A percentile compares a stretch with the other conserved stretches of the same genome.
phyloP scores from a whole-genome alignment of 2,329 filamentous ascomycete species.

The Zasmidium angulare region DNA sequence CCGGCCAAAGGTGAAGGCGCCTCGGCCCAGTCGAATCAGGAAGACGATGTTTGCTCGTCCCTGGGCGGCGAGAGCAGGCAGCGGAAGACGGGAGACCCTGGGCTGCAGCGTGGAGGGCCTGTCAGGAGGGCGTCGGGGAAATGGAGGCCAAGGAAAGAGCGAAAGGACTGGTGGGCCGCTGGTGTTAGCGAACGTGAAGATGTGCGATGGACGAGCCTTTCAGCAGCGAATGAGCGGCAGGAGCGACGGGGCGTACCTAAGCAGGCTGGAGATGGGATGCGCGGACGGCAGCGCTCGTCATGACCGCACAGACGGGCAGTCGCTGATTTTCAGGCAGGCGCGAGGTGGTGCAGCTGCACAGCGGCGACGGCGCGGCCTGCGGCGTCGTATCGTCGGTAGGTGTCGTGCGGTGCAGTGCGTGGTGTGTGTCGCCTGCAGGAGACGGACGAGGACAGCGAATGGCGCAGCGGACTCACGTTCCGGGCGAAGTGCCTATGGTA shows the following conservation, averaged over 20 bases:
- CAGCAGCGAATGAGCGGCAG: slow-evolving; percentile 4
- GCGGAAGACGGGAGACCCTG: not conserved
- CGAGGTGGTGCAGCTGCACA: not conserved
- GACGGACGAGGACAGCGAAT: not conserved
- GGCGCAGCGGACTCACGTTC: no score
- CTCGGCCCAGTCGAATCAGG: slow-evolving; percentile 1
- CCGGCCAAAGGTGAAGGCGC: not conserved
- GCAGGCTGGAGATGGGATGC: not conserved
- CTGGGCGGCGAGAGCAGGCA: slow-evolving; percentile 1
- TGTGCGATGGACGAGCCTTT: not conserved
- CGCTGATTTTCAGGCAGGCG: no score
- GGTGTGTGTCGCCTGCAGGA: not conserved
- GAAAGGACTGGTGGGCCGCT: not conserved
- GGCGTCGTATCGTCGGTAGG: not conserved
- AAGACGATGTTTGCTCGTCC: slow-evolving; percentile 6
- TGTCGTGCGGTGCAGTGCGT: not conserved
- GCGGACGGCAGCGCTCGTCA: not conserved
- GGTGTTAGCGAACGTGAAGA: not conserved
- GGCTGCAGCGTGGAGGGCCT: not conserved
- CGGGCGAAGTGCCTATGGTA: no score
- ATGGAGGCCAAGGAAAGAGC: not conserved
- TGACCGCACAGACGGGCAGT: not conserved
- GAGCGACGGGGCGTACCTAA: slow-evolving; percentile 4
- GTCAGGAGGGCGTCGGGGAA: not conserved
- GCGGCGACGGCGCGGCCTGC: not conserved